These are phyloP conservation scores for Backusella circina DNA, from an alignment of 192 early-diverging fungal genomes.

Conservation along the genomic window DNA sequence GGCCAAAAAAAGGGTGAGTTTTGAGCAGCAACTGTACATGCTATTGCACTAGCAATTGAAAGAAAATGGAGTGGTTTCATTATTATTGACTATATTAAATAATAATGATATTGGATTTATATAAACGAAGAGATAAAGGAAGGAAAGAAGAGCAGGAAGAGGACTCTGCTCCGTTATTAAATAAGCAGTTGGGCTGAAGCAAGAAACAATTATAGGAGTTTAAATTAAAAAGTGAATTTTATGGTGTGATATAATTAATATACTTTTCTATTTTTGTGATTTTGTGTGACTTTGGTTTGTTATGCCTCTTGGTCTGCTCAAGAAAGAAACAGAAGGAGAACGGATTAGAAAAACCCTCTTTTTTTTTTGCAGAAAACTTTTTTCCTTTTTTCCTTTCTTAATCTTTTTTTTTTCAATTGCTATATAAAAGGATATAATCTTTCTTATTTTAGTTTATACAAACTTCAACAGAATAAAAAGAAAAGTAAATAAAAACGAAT, in stretches of 20 bases:
- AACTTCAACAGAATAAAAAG: background rate
- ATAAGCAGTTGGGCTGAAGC: background rate
- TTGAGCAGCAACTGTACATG: background rate
- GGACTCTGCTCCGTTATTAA: background rate
- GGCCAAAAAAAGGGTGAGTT: constrained; percentile 23
- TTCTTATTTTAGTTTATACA: background rate
- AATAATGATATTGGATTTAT: background rate
- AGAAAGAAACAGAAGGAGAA: background rate
- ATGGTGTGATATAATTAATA: background rate
- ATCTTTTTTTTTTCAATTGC: background rate
- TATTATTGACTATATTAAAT: background rate
- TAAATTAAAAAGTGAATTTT: background rate
- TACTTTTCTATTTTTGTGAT: background rate
- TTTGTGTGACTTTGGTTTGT: background rate
- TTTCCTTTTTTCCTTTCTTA: background rate
- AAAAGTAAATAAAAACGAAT: background rate
- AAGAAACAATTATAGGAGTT: background rate
- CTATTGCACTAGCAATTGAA: constrained; percentile 7
- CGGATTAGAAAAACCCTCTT: background rate
- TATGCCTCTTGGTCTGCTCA: background rate
- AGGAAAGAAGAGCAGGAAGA: background rate
- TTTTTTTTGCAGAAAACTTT: background rate
- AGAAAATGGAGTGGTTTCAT: constrained; percentile 2
- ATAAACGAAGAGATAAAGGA: background rate
- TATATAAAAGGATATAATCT: background rate